These are phyloP conservation scores for Raffaelea deltoideospora DNA, from an alignment of 2,329 filamentous ascomycete species.

Conservation along the genomic window DNA sequence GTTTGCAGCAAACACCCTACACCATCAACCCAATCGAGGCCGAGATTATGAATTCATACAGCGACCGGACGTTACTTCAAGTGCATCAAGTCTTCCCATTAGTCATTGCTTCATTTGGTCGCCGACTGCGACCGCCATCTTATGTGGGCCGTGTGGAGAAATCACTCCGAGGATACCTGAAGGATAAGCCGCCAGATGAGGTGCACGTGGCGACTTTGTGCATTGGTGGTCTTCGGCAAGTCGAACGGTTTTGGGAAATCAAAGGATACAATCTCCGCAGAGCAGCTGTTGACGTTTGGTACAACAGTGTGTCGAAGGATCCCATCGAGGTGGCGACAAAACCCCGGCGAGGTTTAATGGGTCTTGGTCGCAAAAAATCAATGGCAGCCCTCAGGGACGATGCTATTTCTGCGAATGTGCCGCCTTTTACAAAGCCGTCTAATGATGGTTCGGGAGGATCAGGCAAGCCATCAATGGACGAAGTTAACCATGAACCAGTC, in stretches of 20 bases:
- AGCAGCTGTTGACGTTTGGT: constrained; percentile 45
- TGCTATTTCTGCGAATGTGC: too few relatives aligned
- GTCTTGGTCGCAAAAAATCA: constrained; percentile 44
- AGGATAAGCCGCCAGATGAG: constrained; percentile 47
- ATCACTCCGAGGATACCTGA: constrained; percentile 46
- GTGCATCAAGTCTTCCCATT: constrained; percentile 52
- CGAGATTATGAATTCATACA: constrained; percentile 49
- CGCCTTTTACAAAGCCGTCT: too few relatives aligned
- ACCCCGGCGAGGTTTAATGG: constrained; percentile 34
- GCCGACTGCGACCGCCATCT: constrained; percentile 45
- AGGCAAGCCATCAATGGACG: constrained; percentile 5
- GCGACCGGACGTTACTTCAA: constrained; percentile 44
- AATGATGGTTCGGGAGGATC: too few relatives aligned
- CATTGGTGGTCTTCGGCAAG: constrained; percentile 46
- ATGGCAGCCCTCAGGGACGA: constrained; percentile 20
- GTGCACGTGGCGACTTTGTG: constrained; percentile 45
- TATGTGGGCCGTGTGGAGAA: constrained; percentile 49
- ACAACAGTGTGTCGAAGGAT: constrained; percentile 32
- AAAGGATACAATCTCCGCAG: constrained; percentile 49
- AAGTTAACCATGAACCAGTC: constrained; percentile 6
- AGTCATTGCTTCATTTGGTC: constrained; percentile 48
- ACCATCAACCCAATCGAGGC: constrained; percentile 48
- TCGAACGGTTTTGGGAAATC: constrained; percentile 50
- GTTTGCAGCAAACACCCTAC: constrained; percentile 36
- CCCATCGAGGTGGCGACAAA: constrained; percentile 27